Percentiles rank a stretch among this genome's conserved stretches.
These are phyloP conservation scores for Carpinus fangiana DNA, from an alignment of 306 rosid genomes.

Conservation along the genomic window DNA sequence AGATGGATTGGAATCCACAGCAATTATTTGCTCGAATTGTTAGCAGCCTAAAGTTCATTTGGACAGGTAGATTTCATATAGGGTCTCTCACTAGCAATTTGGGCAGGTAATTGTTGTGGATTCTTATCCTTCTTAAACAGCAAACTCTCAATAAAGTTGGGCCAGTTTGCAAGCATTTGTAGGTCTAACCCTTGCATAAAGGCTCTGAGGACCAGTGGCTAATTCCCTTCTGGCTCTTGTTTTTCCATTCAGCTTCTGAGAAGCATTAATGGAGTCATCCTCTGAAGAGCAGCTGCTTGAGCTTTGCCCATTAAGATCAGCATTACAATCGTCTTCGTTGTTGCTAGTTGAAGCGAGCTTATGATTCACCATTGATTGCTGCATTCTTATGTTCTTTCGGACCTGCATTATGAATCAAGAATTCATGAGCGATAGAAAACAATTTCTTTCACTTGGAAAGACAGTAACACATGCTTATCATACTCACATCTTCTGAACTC, in stretches of 20 bases:
- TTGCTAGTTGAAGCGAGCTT: slow-evolving; percentile 32
- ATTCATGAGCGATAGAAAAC: not conserved
- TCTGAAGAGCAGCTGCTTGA: slow-evolving; percentile 64
- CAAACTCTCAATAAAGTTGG: not conserved
- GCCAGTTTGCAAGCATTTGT: not conserved
- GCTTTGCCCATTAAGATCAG: slow-evolving; percentile 43
- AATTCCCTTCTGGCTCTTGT: slow-evolving; percentile 54
- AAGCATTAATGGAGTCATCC: slow-evolving; percentile 55
- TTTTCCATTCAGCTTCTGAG: slow-evolving; percentile 53
- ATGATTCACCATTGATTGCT: slow-evolving; percentile 45
- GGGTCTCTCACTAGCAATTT: no score
- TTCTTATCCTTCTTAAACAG: not conserved
- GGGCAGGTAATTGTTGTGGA: no score
- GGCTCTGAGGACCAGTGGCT: slow-evolving; percentile 76
- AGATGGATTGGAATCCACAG: no score
- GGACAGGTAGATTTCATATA: no score
- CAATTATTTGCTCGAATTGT: no score
- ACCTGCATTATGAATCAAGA: slow-evolving; percentile 22
- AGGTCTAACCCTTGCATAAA: slow-evolving; percentile 76
- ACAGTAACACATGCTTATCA: not conserved
- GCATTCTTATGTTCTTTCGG: slow-evolving; percentile 36
- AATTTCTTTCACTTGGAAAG: not conserved
- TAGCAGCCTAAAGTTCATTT: no score
- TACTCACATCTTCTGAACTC: slow-evolving; percentile 47
- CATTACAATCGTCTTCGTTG: slow-evolving; percentile 45